Evolutionary conservation across 495 filamentous ascomycete species (phyloP), one percentile per base, ranked within the genome.

Genomic region (Pyrenula massariospora): DNA sequence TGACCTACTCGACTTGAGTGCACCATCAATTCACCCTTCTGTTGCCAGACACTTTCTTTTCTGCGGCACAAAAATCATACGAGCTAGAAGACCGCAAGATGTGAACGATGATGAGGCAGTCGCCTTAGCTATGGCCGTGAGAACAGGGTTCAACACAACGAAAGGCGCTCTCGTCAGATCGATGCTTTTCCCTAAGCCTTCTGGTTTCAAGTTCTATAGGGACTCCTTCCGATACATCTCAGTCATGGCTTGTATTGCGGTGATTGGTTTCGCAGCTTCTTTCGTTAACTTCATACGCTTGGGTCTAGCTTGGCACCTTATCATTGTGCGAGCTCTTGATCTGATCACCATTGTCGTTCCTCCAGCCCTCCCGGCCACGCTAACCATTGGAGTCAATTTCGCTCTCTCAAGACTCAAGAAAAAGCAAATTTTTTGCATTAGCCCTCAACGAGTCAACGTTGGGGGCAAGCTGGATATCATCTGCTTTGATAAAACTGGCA

Each of bases 401-500:
- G 94, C 94, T 10, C 76, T 97, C 19, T 84, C 84, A 3, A 81
- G 94, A 21, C 75, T 99, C 22, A 95, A 87, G 69, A 78, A 81
- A 57, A 89, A 93, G 62, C 76, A 87, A 23, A 96, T 99, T 50
- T 99, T 94, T 62, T 99, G 94, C 66, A 99, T 96, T 58, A 96
- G 91, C 61, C 94, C 94, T 1, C 94, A 99, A 65, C 81, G 85
- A 59, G 91, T 99, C 48, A 97, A 97, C 63, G 88, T 99, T 23
- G 92, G 88, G 15, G 94, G 94, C 3, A 97, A 96, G 66, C 73
- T 99, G 5, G 93, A 99, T 69, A 77, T 96, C 25, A 83, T 99
- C 63, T 97, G 93, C 70, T 99, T 99, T 60, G 94, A 99, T 69
- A 99, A 99, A 66, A 99, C 94, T 1, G 94, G 94, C 20, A 99